Evolutionary conservation across 2,329 filamentous ascomycete genomes (phyloP), one percentile per base, ranked within the genome.

Genomic region (Pseudogymnoascus sp.): DNA sequence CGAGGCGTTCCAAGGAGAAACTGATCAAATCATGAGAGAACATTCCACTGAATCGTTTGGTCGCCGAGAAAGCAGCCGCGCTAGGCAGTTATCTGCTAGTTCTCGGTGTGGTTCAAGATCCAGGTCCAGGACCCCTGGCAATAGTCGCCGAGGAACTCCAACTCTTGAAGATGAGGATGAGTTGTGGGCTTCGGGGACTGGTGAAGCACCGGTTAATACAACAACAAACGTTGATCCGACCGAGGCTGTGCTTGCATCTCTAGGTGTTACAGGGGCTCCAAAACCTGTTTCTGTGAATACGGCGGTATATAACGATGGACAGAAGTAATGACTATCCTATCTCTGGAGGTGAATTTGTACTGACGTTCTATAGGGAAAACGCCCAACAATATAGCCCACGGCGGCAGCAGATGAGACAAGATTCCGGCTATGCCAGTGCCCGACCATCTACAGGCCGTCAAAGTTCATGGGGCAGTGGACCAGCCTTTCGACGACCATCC

Each of bases 261-360:
- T 75, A 10, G 73, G 73, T 36, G 74, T 75, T 15, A 71, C 71
- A 33, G 74, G 74, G 27, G 62, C 66, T 36, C 67, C 74, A 33
- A 75, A 75, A 59, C 73, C 73, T 33, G n/a, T 61, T 29, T 59
- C 58, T 17, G 29, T 55, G n/a, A 35, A 55, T 13, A 55, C 48
- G 3, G 48, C 48, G 4, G 8, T 55, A 55, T 55, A 35, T 55
- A 55, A 55, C n/a, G 48, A 55, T 12, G 48, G 9, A 35, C 48
- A 55, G n/a, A 55, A 21, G 44, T 51, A 51, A 31, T 15, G 17
- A 31, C 27, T 9, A 31, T 31, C 25, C 3, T 51, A n/a, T 17
- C 44, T 17, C 9, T 15, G 17, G 27, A 2, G n/a, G 15, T 31
- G 13, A 4, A 17, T 12, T 31, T 51, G 27, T 51, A 51, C 44